A percentile compares a stretch with the other conserved stretches of the same genome.
phyloP scores from a whole-genome alignment of 2,329 filamentous ascomycete genomes.

The Didymella keratinophila region DNA sequence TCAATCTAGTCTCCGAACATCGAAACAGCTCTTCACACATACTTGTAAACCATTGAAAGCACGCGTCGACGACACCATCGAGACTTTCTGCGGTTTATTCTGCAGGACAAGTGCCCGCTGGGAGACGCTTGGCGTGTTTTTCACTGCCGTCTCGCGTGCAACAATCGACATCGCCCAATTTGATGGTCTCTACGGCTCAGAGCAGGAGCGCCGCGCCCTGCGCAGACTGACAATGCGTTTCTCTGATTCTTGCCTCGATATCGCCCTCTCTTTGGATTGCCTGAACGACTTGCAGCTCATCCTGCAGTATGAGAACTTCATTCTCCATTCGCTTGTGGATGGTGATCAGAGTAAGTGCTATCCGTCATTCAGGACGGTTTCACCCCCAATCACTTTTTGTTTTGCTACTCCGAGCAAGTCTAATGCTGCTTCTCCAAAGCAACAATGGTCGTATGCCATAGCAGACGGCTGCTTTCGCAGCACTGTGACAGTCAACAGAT shows the following conservation, averaged over 20 bases:
- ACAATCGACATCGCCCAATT: conserved; percentile 52
- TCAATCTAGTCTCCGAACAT: not conserved
- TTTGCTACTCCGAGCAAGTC: not conserved
- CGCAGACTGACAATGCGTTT: conserved; percentile 1
- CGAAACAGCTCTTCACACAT: not conserved
- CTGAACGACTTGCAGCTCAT: conserved; percentile 7
- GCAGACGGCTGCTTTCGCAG: not conserved
- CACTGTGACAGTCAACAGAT: not conserved
- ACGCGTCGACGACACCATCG: not conserved
- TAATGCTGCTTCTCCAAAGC: not conserved
- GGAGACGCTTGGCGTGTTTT: conserved; percentile 2
- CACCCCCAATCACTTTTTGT: too few relatives aligned
- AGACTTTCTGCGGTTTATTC: not conserved
- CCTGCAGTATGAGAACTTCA: conserved; percentile 24
- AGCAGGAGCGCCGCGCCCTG: conserved; percentile 2
- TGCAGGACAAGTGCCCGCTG: not conserved
- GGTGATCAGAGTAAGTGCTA: conserved; percentile 4
- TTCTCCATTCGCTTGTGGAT: conserved; percentile 11
- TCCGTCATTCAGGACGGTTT: too few relatives aligned
- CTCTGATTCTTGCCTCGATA: conserved; percentile 48
- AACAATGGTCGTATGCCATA: not conserved
- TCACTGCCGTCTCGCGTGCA: conserved; percentile 6
- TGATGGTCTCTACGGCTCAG: conserved; percentile 29
- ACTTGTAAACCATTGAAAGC: not conserved
- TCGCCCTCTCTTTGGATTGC: conserved; percentile 40